Percentiles rank a stretch among this genome's conserved stretches.
phyloP scores from a whole-genome alignment of 2,329 filamentous ascomycete species.

The Fonsecaea monophora region DNA sequence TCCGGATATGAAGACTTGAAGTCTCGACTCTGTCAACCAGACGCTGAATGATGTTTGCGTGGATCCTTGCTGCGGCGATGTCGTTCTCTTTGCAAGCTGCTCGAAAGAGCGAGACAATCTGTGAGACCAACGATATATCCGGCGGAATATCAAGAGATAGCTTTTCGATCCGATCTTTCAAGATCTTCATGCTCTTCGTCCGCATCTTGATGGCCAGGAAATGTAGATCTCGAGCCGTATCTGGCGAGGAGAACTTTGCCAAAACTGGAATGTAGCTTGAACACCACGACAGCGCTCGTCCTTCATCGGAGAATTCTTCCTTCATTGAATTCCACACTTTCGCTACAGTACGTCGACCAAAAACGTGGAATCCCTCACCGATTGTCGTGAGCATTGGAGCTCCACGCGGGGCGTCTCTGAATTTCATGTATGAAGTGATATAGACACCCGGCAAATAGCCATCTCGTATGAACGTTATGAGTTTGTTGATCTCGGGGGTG shows the following conservation, averaged over 20 bases:
- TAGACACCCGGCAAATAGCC: conserved; percentile 25
- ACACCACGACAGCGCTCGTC: conserved; percentile 23
- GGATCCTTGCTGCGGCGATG: conserved; percentile 14
- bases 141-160: conserved; percentile 15
- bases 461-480: conserved; percentile 25
- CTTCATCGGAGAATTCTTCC: conserved; percentile 26
- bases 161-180: conserved; percentile 17
- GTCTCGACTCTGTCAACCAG: conserved; percentile 19
- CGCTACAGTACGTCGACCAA: conserved; percentile 13
- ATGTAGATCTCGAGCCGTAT: conserved; percentile 15
- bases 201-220: conserved; percentile 19
- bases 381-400: conserved; percentile 18
- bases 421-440: conserved; percentile 25
- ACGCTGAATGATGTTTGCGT: conserved; percentile 23
- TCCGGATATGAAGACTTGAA: conserved; percentile 11
- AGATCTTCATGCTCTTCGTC: conserved; percentile 21
- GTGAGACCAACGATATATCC: conserved; percentile 21
- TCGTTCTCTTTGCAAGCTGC: conserved; percentile 25
- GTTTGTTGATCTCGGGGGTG: conserved; percentile 22
- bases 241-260: conserved; percentile 20
- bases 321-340: conserved; percentile 28
- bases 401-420: conserved; percentile 1
- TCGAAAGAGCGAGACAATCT: conserved; percentile 25
- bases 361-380: conserved; percentile 25
- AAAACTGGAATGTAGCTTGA: conserved; percentile 26